phyloP scores from a whole-genome alignment of 2,329 filamentous ascomycete genomes.

The Stachybotrys chartarum region DNA sequence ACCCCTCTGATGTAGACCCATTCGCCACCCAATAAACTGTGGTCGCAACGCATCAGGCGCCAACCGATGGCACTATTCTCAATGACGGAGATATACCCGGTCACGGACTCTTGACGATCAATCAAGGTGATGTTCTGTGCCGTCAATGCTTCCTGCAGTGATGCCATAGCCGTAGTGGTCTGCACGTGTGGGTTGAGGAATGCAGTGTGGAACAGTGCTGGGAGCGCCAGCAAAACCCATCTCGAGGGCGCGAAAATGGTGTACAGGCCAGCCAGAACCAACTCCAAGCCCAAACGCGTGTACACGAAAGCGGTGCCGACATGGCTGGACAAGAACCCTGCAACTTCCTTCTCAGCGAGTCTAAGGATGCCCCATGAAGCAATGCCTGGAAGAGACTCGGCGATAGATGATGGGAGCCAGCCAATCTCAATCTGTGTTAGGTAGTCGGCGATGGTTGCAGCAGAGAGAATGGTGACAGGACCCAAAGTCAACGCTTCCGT shows the following conservation, averaged over 20 bases:
- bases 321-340: slow-evolving; percentile 33
- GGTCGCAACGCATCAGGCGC: slow-evolving; percentile 83
- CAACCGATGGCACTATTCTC: slow-evolving; percentile 67
- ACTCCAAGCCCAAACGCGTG: slow-evolving; percentile 65
- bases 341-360: slow-evolving; percentile 33
- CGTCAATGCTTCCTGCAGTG: slow-evolving; percentile 60
- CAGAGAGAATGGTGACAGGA: slow-evolving; percentile 57
- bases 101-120: slow-evolving; percentile 77
- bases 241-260: slow-evolving; percentile 61
- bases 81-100: slow-evolving; percentile 86
- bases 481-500: slow-evolving; percentile 70
- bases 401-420: slow-evolving; percentile 46
- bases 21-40: slow-evolving; percentile 87
- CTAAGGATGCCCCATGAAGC: slow-evolving; percentile 60
- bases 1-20: slow-evolving; percentile 59
- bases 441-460: slow-evolving; percentile 55
- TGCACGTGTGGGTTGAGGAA: slow-evolving; percentile 69
- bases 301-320: slow-evolving; percentile 58
- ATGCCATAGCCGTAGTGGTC: slow-evolving; percentile 48
- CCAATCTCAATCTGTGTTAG: slow-evolving; percentile 56
- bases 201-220: slow-evolving; percentile 65
- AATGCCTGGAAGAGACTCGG: slow-evolving; percentile 58
- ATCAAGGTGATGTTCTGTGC: slow-evolving; percentile 66
- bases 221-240: slow-evolving; percentile 58
- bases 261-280: slow-evolving; percentile 59